Base-by-base conservation (phyloP, 2,329 filamentous ascomycete genomes). In the Calonectria fujianensis region DNA sequence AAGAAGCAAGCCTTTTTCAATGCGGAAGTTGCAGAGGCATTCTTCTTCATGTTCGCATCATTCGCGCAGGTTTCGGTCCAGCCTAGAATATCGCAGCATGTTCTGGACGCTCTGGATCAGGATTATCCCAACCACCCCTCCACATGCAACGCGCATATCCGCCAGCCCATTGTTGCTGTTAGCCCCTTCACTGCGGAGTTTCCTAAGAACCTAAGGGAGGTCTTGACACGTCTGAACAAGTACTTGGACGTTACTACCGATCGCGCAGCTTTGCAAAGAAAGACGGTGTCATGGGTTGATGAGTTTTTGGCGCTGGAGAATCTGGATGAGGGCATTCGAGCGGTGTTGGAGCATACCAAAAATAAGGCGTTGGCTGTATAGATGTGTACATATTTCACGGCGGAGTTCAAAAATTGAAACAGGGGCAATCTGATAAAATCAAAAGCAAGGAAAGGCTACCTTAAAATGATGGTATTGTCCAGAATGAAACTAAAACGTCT, bases 31-130 rank as follows among this genome's bases (percentile, higher is more conserved):
- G 95, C 92, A 4, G 92, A 94, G 80, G 87, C 90, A 29, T 98
- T 98, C 85, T 98, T 97, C 85, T 88, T 94, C 80, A 90, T 97
- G 86, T 94, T 98, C 77, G 88, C 91, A 3, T 87, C 89, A 8
- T 98, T 98, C 84, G 87, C 89, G 27, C 86, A 91, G 51, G 87
- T 96, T 37, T 90, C 92, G 1, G 93, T 93, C 70, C 89, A 94
- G 70, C 83, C 86, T 14, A 93, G 87, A 80, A 91, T 98, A 51
- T 86, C 96, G 50, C 90, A 93, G 76, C 94, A 97, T 83, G 93
- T 98, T 63, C 85, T 97, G 52, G 89, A 91, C 61, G 87, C 87
- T 51, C 90, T 98, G 86, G 86, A 88, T 52, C 85, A 91, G 76
- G 84, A 88, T 41, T 91, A 90, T 76, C 91, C 94, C 3, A 87